Evolutionary conservation across 2,329 filamentous ascomycete genomes (phyloP).

Genomic region (Cadophora sp.): DNA sequence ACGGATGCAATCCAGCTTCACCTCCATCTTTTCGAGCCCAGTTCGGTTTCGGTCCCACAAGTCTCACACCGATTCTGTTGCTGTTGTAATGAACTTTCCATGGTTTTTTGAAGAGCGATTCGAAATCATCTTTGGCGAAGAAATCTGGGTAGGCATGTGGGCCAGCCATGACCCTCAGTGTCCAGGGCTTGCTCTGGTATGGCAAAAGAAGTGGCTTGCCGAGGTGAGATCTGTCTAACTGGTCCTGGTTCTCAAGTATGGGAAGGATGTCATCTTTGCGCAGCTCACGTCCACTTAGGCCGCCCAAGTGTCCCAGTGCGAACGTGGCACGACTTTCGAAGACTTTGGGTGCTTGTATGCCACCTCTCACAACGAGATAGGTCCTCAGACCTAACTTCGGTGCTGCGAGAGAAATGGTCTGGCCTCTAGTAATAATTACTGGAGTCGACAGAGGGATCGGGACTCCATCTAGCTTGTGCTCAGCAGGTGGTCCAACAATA

Average conservation of each 20-base stretch:
- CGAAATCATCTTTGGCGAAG: slow-evolving; percentile 8
- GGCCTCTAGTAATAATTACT: not conserved
- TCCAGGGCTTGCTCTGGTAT: slow-evolving; percentile 2
- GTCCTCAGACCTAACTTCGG: slow-evolving; percentile 2
- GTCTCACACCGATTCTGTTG: slow-evolving; percentile 16
- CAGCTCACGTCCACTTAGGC: slow-evolving; percentile 46
- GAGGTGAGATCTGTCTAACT: not conserved
- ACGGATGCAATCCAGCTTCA: slow-evolving; percentile 19
- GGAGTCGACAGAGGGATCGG: not conserved
- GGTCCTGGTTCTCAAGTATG: not conserved
- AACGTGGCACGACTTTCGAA: slow-evolving; percentile 47
- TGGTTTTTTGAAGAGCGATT: slow-evolving; percentile 7
- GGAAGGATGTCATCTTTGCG: slow-evolving; percentile 30
- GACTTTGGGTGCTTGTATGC: slow-evolving; percentile 42
- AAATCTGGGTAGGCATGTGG: slow-evolving; percentile 16
- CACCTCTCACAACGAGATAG: slow-evolving; percentile 12
- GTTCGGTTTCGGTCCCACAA: slow-evolving; percentile 7
- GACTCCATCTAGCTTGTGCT: slow-evolving; percentile 1
- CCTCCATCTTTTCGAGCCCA: slow-evolving; percentile 19
- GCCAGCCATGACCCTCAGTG: slow-evolving; percentile 14
- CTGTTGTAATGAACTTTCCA: slow-evolving; percentile 23
- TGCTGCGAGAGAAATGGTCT: slow-evolving; percentile 8
- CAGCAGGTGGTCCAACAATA: slow-evolving; percentile 14
- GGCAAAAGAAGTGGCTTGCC: not conserved
- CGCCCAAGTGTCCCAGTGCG: slow-evolving; percentile 46